Conservation (phyloP, 2,329 filamentous ascomycete species). For the Madurella fahalii region DNA sequence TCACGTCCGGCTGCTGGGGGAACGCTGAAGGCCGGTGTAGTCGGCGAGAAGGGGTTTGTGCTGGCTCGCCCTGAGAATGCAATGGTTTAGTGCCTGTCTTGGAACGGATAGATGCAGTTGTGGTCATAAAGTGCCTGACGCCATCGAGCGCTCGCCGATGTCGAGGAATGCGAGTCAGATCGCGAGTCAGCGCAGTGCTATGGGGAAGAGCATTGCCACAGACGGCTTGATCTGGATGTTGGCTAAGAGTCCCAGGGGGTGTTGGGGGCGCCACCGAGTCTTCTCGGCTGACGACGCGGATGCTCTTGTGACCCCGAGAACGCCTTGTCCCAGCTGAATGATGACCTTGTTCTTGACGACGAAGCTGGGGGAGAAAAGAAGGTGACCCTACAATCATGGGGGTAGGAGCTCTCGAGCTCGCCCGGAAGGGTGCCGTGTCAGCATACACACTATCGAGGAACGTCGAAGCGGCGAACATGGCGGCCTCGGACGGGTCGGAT, state of each 20-base stretch:
- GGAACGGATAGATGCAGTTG: constrained; percentile 42
- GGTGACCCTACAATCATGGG: constrained; percentile 61
- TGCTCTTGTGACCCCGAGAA: constrained; percentile 34
- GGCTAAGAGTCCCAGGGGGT: constrained; percentile 8
- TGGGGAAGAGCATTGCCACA: constrained; percentile 7
- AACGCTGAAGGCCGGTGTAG: constrained; percentile 67
- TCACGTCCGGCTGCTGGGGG: constrained; percentile 71
- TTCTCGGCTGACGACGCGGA: constrained; percentile 41
- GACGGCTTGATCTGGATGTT: not conserved
- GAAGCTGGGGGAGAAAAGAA: constrained; percentile 28
- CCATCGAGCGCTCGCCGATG: constrained; percentile 1
- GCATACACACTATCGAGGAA: constrained; percentile 78
- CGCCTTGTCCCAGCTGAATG: not conserved
- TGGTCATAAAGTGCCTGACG: constrained; percentile 40
- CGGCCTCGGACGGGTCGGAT: constrained; percentile 77
- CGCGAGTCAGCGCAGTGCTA: constrained; percentile 1
- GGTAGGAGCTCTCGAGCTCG: constrained; percentile 62
- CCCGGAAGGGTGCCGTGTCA: constrained; percentile 57
- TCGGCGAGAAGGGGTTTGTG: constrained; percentile 53
- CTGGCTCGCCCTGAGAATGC: constrained; percentile 50
- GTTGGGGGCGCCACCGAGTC: constrained; percentile 23
- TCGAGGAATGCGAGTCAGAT: not conserved
- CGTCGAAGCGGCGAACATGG: constrained; percentile 65
- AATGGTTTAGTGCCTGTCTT: constrained; percentile 45
- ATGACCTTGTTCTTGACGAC: constrained; percentile 32